These are phyloP conservation scores for Aspergillus quadrilineatus DNA, from an alignment of 2,329 filamentous ascomycete species.

Conservation along the genomic window DNA sequence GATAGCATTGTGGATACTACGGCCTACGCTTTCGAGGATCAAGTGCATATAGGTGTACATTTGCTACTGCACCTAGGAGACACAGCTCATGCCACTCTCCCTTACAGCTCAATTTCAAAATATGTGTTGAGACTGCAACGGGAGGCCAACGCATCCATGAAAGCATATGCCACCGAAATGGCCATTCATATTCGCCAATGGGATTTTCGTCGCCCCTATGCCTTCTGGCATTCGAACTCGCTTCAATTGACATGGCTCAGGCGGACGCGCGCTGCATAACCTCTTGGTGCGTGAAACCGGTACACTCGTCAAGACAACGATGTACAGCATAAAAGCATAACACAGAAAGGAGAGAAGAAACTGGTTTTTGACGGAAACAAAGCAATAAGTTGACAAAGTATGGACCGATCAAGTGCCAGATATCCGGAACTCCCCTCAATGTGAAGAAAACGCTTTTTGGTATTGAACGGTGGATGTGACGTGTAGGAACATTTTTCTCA, in stretches of 20 bases:
- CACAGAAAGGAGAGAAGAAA: constrained; percentile 44
- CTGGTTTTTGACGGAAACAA: constrained; percentile 35
- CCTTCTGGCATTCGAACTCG: constrained; percentile 16
- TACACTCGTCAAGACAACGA: constrained; percentile 16
- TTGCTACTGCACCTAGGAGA: constrained; percentile 8
- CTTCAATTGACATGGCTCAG: constrained; percentile 15
- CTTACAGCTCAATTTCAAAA: background rate
- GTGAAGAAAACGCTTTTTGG: constrained; percentile 56
- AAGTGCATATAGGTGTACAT: constrained; percentile 9
- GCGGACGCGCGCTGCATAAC: constrained; percentile 15
- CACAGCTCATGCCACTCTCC: background rate
- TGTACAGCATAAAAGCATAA: constrained; percentile 25
- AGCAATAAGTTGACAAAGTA: constrained; percentile 37
- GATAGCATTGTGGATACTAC: background rate
- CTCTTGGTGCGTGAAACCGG: constrained; percentile 10
- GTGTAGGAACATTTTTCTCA: constrained; percentile 56
- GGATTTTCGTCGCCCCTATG: constrained; percentile 7
- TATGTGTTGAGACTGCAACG: background rate
- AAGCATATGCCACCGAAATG: constrained; percentile 13
- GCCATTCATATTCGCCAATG: constrained; percentile 18
- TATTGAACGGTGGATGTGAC: constrained; percentile 35
- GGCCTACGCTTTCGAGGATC: background rate
- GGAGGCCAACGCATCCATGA: constrained; percentile 13
- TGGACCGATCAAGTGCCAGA: constrained; percentile 64
- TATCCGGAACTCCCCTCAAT: constrained; percentile 75